Evolutionary conservation across 2,329 filamentous ascomycete species (phyloP), one percentile per base, ranked within the genome.

Genomic region (Fusarium sp.): DNA sequence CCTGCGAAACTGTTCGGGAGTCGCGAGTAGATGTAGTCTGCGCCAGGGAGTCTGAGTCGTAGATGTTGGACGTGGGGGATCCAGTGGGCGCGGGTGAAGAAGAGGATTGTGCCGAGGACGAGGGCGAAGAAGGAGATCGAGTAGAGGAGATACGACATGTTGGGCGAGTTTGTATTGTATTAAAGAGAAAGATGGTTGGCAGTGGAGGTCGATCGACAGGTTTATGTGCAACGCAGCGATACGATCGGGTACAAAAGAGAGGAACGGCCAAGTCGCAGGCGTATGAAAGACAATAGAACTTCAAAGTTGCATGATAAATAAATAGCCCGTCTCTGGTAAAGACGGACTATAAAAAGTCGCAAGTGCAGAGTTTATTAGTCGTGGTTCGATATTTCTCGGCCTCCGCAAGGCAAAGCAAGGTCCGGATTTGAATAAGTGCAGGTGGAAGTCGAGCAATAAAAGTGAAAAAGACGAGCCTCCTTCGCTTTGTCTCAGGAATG

Each of bases 101-200:
- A 97, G 77, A 96, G 90, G 65, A 86, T 89, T 62, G 94, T 96
- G 66, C 91, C 92, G 73, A 88, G 78, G 76, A 95, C 79, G 78
- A 97, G 86, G 79, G 93, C 87, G 76, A 92, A 82, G 80, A 97
- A 88, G 78, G 89, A 90, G 73, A 95, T 81, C 76, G 89, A 90
- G 85, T 94, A 97, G 84, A 97, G 89, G 72, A 97, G 80, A 85
- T 95, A 96, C 71, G 85, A 87, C 94, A 97, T 97, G 76, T 83
- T 80, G 55, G 58, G 38, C 45, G 44, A 61, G 10, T 44, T 38
- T 38, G 45, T 60, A 46, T 39, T 37, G 44, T 60, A 54, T 67
- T 58, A 58, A 42, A 51, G 42, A 38, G 14, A 27, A 35, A 56
- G 21, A 35, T 56, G 25, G 33, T 52, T 29, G 46, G 23, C 48